A percentile compares a stretch with the other conserved stretches of the same genome.
Evolutionary conservation across 306 rosid genomes (phyloP).

Genomic region (Begonia loranthoides): DNA sequence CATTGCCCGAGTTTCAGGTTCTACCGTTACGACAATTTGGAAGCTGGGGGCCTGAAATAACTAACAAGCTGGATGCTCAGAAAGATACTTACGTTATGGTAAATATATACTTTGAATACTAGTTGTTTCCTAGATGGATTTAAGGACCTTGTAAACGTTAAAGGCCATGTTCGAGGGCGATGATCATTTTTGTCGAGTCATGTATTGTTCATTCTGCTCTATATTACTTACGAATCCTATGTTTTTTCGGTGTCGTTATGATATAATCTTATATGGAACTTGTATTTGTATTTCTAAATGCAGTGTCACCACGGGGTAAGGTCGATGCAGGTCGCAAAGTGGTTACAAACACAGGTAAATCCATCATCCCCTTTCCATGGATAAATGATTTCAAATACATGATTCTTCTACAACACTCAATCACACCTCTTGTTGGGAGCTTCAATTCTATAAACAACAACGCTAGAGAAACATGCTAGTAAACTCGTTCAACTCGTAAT

Average conservation of each 20-base stretch:
- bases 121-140: too few relatives aligned
- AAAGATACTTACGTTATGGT: conserved; percentile 86
- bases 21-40: conserved; percentile 88
- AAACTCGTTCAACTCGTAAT: too few relatives aligned
- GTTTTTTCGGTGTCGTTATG: too few relatives aligned
- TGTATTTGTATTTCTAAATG: conserved; percentile 16
- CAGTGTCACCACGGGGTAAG: conserved; percentile 97
- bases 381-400: background rate
- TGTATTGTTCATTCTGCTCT: too few relatives aligned
- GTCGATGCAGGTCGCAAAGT: conserved; percentile 76
- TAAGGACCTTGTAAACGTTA: too few relatives aligned
- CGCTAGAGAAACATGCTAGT: too few relatives aligned
- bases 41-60: conserved; percentile 82
- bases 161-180: too few relatives aligned
- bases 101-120: conserved; percentile 10
- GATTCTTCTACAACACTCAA: background rate
- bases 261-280: too few relatives aligned
- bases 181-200: too few relatives aligned
- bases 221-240: too few relatives aligned
- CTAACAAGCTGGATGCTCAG: conserved; percentile 48
- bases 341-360: conserved; percentile 81
- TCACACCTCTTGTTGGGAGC: background rate
- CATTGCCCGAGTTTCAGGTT: conserved; percentile 73
- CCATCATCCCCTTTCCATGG: background rate
- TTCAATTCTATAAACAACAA: too few relatives aligned